Evolutionary conservation across 2,329 filamentous ascomycete genomes (phyloP).

Genomic region (Fusarium coicis): DNA sequence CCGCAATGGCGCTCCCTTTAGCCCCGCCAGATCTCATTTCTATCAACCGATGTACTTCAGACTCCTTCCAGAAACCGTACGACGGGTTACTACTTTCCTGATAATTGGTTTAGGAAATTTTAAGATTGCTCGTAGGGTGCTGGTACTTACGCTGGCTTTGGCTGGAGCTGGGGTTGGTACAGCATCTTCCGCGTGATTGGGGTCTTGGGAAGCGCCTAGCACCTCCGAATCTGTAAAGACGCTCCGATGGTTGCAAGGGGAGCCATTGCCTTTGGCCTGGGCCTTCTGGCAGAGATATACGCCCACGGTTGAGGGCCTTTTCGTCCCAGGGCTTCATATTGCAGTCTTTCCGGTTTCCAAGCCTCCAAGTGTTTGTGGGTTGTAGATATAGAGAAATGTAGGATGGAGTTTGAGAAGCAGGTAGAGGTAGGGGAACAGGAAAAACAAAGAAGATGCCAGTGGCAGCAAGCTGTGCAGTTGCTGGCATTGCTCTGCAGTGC

Average conservation of each 20-base stretch:
- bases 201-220: neutral
- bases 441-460: neutral
- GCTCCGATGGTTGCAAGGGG: neutral
- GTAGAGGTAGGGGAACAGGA: neutral
- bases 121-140: neutral
- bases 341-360: too few relatives aligned
- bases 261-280: neutral
- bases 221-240: fast-evolving
- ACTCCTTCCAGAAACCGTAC: neutral
- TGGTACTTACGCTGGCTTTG: neutral
- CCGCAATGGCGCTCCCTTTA: neutral
- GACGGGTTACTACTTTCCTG: neutral
- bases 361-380: neutral
- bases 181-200: neutral
- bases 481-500: neutral
- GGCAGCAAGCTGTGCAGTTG: neutral
- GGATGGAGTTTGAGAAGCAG: too few relatives aligned
- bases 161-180: neutral
- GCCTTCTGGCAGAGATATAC: neutral
- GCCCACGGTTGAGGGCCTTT: neutral
- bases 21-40: neutral
- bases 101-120: neutral
- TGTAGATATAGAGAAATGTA: neutral
- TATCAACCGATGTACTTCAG: neutral
- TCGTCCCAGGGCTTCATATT: neutral